Evolutionary conservation across 179 eudicot genomes (phyloP), one percentile per base, ranked within the genome.

Genomic region (Dionaea muscipula): DNA sequence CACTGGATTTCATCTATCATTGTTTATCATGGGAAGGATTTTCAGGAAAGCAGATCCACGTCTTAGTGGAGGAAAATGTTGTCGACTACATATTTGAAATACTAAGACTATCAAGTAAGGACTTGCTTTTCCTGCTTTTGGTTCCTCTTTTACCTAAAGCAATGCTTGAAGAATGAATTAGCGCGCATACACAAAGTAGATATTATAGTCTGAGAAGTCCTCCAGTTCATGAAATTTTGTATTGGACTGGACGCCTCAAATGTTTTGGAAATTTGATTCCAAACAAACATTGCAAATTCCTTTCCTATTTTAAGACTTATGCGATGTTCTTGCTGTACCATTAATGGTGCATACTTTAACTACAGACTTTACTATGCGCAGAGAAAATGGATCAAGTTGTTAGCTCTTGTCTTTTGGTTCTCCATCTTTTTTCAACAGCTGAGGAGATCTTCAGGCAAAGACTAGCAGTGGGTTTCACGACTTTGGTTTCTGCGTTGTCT

Each of bases 391-490:
- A 84, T 65, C 78, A 81, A 60, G 55, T 78, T 19, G 68, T 88
- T 56, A 85, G 66, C 73, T 78, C 86, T 55, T 82, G 93, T 64
- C 46, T 93, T 57, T 82, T 62, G 81, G 83, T 78, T 75, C 94
- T 93, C 45, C 77, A 79, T 68, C 75, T 84, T 38, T 64, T 93
- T 68, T 84, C 96, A 68, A 62, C 73, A 26, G 80, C 83, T 35
- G 80, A 78, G 54, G 70, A 79, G 37, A 47, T 70, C 23, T 87
- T 93, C 68, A 71, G 75, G 63, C 94, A 76, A 51, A 77, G 95
- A 75, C 94, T 84, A 60, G 87, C 89, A 9, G 73, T 85, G 64
- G 99, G 96, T 43, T 93, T 88, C 74, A 55, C 89, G 61, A 82
- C 89, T 46, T 68, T 93, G 71, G 70, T 84, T 64, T 76, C 93